Base-by-base conservation (phyloP, 441 rosid genomes). In the Croton setiger region DNA sequence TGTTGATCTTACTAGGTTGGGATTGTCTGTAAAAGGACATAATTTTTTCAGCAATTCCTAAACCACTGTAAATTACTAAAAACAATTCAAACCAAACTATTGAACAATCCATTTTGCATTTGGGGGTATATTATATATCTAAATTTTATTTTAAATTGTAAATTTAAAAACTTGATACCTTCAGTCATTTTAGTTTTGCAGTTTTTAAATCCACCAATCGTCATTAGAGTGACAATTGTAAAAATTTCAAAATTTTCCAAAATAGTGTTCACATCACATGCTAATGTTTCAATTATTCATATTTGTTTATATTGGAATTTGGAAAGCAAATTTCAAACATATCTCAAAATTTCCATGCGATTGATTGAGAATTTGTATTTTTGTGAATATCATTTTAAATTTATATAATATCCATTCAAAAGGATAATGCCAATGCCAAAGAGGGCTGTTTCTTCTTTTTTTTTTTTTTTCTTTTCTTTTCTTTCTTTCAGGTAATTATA, bases 271-370 rank as follows among this genome's bases (percentile, higher is more conserved):
- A 37, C 2, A 10, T 56, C 70, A 67, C 70, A 48, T 57, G 55
- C 17, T 27, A 1, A 43, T 44, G 55, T 31, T 49, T 56, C 27
- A 56, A 43, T 56, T 10, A 67, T 54, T 65, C 45, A 35, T 9
- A 35, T 23, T 14, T 63, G 39, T 36, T 52, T 65, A 6, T 27
- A 65, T 52, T 33, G 36, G 20, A 66, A 13, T n/a, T n/a, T n/a
- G n/a, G n/a, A n/a, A n/a, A n/a, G n/a, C n/a, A n/a, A n/a, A n/a
- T n/a, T n/a, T n/a, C n/a, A n/a, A n/a, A n/a, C n/a, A n/a, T n/a
- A n/a, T n/a, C 3, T 67, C 44, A 47, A 67, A 67, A 67, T 21
- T 43, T 44, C n/a, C 21, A 43, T 59, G 9, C 44, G n/a, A 44
- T 9, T 44, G 20, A 49, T 49, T 18, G 31, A 49, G 15, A 0